phyloP scores from a whole-genome alignment of 2,329 filamentous ascomycete species.

The Xylariales sp. region DNA sequence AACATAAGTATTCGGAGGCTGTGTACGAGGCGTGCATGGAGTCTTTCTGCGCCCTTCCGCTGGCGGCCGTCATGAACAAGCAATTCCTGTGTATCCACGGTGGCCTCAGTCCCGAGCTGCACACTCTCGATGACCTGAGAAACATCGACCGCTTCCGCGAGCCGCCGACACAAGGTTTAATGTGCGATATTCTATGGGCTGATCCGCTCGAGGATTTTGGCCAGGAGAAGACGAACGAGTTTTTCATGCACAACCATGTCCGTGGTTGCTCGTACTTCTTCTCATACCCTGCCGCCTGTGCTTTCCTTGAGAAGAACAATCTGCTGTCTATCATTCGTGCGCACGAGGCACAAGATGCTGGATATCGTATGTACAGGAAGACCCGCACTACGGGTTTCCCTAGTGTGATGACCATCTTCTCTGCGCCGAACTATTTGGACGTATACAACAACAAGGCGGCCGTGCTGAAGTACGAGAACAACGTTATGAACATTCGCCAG shows the following conservation, averaged over 20 bases:
- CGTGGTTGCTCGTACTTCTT: slow-evolving; percentile 99
- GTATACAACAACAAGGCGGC: slow-evolving; percentile 99
- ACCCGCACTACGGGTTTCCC: slow-evolving; percentile 97
- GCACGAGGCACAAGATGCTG: slow-evolving; percentile 97
- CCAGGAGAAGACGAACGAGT: slow-evolving; percentile 96
- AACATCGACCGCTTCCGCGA: slow-evolving; percentile 97
- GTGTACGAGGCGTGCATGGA: slow-evolving; percentile 99
- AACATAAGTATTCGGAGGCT: slow-evolving; percentile 97
- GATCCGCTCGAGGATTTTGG: slow-evolving; percentile 98
- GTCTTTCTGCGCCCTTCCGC: slow-evolving; percentile 88
- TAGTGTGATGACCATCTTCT: slow-evolving; percentile 99
- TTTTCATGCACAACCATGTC: slow-evolving; percentile 97
- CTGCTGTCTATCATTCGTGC: slow-evolving; percentile 94
- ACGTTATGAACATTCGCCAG: slow-evolving; percentile 99
- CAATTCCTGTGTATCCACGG: slow-evolving; percentile 99
- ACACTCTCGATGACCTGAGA: slow-evolving; percentile 92
- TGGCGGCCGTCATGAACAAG: slow-evolving; percentile 99
- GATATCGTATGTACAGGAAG: slow-evolving; percentile 99
- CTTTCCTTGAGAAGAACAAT: slow-evolving; percentile 98
- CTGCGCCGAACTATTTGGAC: slow-evolving; percentile 95
- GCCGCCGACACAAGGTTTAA: slow-evolving; percentile 92
- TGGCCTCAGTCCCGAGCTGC: slow-evolving; percentile 89
- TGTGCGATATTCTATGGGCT: slow-evolving; percentile 99
- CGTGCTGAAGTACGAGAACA: slow-evolving; percentile 98
- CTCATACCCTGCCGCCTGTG: slow-evolving; percentile 94